Evolutionary conservation across 441 rosid species (phyloP).

Genomic region (Jatropha multifida): DNA sequence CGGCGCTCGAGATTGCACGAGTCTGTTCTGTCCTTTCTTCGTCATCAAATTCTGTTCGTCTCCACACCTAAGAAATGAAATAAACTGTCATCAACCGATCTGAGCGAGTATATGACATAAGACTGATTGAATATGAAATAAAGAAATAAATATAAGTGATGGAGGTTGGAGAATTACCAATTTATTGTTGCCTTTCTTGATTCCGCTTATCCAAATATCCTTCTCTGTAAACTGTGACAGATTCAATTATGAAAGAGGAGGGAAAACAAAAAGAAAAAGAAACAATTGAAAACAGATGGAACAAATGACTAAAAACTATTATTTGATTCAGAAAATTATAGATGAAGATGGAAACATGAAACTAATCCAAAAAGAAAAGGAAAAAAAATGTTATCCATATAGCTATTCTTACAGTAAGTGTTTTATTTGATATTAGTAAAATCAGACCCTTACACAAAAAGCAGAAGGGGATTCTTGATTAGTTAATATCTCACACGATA

Average conservation of each 20-base stretch:
- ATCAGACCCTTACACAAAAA: constrained; percentile 50
- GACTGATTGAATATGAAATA: background rate
- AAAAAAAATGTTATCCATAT: constrained; percentile 1
- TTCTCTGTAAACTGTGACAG: background rate
- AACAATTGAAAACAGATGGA: background rate
- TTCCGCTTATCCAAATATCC: constrained; percentile 2
- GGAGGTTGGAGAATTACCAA: constrained; percentile 7
- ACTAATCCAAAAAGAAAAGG: background rate
- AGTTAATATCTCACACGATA: constrained; percentile 24
- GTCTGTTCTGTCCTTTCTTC: constrained; percentile 14
- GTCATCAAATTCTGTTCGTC: constrained; percentile 23
- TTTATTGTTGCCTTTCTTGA: constrained; percentile 4
- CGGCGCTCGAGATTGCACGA: constrained; percentile 33
- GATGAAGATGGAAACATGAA: no score
- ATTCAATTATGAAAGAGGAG: background rate
- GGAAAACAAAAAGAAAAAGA: background rate
- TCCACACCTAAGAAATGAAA: background rate
- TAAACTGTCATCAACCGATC: background rate
- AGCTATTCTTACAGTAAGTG: constrained; percentile 4
- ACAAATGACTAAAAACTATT: background rate
- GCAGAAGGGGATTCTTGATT: constrained; percentile 38
- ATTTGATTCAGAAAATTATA: background rate
- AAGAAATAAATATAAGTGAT: background rate
- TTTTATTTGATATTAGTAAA: constrained; percentile 32
- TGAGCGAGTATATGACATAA: background rate